Conservation (phyloP, 2,329 filamentous ascomycete species). For the Colletotrichum siamense region DNA sequence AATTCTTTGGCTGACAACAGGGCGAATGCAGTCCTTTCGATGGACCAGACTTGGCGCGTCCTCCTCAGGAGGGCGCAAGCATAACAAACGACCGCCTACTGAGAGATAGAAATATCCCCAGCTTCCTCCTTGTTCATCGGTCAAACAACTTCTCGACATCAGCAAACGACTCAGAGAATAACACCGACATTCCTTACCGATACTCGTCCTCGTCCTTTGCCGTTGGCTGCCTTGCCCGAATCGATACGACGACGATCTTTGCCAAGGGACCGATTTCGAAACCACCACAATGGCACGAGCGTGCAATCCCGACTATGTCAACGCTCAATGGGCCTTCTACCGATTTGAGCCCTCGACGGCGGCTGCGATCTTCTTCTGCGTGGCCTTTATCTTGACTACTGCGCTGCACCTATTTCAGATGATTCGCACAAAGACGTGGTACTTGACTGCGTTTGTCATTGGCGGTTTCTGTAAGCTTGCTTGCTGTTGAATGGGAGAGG, state of each 20-base stretch:
- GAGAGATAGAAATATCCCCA: background rate
- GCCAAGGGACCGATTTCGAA: background rate
- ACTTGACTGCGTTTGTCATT: conserved; percentile 16
- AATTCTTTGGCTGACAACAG: background rate
- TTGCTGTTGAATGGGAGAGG: background rate
- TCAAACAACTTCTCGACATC: background rate
- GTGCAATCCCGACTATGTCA: conserved; percentile 4
- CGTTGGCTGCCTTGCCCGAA: background rate
- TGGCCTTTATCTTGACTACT: conserved; percentile 3
- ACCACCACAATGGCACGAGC: background rate
- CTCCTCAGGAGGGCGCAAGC: background rate
- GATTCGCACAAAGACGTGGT: conserved; percentile 16
- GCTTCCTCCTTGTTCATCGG: background rate
- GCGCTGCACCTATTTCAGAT: conserved; percentile 13
- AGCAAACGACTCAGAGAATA: background rate
- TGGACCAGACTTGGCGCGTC: background rate
- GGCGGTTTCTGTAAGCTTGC: conserved; percentile 16
- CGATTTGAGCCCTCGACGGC: conserved; percentile 18
- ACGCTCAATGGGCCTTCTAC: conserved; percentile 12
- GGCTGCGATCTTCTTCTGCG: conserved; percentile 11
- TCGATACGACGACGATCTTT: background rate
- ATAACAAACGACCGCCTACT: background rate
- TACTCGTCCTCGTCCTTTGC: background rate
- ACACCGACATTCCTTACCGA: background rate
- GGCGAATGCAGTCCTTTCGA: background rate